These are phyloP conservation scores for Thelonectria rubi DNA, from an alignment of 2,329 filamentous ascomycete genomes.

Conservation along the genomic window DNA sequence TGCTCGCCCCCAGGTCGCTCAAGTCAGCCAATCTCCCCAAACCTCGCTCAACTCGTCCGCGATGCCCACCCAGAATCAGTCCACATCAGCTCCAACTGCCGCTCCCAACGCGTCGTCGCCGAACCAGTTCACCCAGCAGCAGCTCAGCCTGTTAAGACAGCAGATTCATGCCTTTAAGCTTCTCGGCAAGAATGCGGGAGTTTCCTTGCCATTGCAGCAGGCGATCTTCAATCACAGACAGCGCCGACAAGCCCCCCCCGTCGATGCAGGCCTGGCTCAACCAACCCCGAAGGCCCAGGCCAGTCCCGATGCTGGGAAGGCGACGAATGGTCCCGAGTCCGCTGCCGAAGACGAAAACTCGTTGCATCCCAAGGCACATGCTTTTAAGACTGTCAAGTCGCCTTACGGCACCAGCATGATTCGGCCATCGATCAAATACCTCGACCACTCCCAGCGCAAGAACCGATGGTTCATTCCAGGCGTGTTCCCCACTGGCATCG, in stretches of 20 bases:
- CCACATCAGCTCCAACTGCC: constrained; percentile 47
- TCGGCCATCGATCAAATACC: constrained; percentile 74
- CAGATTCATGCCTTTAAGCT: constrained; percentile 94
- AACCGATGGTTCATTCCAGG: constrained; percentile 85
- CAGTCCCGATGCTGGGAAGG: constrained; percentile 49
- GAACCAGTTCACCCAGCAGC: constrained; percentile 78
- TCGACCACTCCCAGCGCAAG: constrained; percentile 78
- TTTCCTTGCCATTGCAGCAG: constrained; percentile 82
- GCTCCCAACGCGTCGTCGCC: constrained; percentile 45
- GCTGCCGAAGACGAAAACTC: constrained; percentile 45
- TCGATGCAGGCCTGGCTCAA: constrained; percentile 54
- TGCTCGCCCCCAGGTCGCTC: constrained; percentile 50
- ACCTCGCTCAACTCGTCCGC: constrained; percentile 52
- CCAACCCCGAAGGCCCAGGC: constrained; percentile 44
- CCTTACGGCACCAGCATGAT: constrained; percentile 70
- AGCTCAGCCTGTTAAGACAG: constrained; percentile 79
- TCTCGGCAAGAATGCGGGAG: constrained; percentile 84
- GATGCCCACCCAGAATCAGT: constrained; percentile 46
- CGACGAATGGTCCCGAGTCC: constrained; percentile 48
- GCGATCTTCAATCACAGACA: constrained; percentile 80
- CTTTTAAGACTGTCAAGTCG: constrained; percentile 78
- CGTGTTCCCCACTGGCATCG: constrained; percentile 87
- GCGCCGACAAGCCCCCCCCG: constrained; percentile 66
- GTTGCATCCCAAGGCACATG: constrained; percentile 53
- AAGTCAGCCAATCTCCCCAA: constrained; percentile 45